Base-by-base conservation (phyloP, 2,329 filamentous ascomycete species). In the Beauveria medogensis region DNA sequence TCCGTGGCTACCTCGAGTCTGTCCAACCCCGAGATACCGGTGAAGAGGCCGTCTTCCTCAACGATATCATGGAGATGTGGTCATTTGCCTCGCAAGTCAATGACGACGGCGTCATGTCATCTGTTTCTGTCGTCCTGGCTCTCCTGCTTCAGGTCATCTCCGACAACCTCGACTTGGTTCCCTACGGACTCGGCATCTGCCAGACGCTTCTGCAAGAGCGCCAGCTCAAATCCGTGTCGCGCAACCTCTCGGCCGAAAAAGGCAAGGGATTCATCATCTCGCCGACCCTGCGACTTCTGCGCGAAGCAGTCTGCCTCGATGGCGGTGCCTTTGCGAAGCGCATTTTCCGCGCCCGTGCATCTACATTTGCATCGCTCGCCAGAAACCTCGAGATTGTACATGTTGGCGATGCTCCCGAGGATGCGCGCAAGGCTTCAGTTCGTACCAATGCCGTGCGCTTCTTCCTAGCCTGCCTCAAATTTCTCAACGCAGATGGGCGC, bases 51-150 rank as follows among this genome's bases (percentile, higher is more conserved):
- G 78, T 87, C 26, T 91, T 87, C 66, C 82, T 97, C 34, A 77
- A 82, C 2, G 91, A 96, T 67, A 77, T 97, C 44, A 89, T 95
- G 75, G 89, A 95, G 67, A 91, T 87, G 62, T 97, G 93, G 93
- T 86, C 85, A 53, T 92, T 90, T 75, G 92, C 90, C 4, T 85
- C 86, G 34, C 87, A 90, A 71, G 85, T 85, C 65, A 91, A 90
- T 70, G 89, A 92, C 66, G 92, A 96, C 62, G 83, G 86, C 59
- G 78, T 97, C 62, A 82, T 94, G 70, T 93, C 92, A 1, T 84
- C 90, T 8, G 85, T 94, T 3, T 86, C 89, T 2, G 90, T 93
- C 1, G 87, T 92, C 8, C 77, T 99, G 34, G 90, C 91, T 2
- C 81, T 96, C 22, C 82, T 97, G 51, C 78, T 97, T 41, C 91